Percentiles rank a stretch among this genome's conserved stretches.
phyloP scores from a whole-genome alignment of 257 asterid genomes.

The Leptodermis oblonga region DNA sequence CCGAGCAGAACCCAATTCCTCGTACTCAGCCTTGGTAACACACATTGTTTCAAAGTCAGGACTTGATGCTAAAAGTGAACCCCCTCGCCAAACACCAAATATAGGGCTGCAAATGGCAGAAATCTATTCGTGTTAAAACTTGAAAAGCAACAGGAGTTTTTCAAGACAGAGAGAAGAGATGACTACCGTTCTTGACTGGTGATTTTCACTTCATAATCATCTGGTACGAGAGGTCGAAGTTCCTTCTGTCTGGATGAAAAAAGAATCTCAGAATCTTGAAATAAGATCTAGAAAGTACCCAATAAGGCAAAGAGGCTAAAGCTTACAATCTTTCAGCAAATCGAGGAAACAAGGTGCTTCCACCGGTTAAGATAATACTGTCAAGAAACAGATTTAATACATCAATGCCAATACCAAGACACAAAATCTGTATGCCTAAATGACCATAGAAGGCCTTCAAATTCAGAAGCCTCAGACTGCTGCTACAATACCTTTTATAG shows the following conservation, averaged over 20 bases:
- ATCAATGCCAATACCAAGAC: slow-evolving; percentile 18
- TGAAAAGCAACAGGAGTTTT: slow-evolving; percentile 5
- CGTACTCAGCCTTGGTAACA: slow-evolving; percentile 90
- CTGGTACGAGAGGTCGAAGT: slow-evolving; percentile 93
- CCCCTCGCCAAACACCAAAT: slow-evolving; percentile 97
- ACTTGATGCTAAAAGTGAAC: slow-evolving; percentile 93
- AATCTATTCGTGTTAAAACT: slow-evolving; percentile 14
- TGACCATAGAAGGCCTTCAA: neutral
- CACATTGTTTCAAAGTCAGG: slow-evolving; percentile 97
- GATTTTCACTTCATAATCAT: slow-evolving; percentile 69
- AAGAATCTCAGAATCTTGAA: slow-evolving; percentile 8
- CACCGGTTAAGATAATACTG: slow-evolving; percentile 95
- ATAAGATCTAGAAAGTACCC: neutral
- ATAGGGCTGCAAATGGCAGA: slow-evolving; percentile 86
- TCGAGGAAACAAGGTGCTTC: slow-evolving; percentile 82
- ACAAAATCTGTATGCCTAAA: neutral
- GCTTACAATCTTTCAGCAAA: slow-evolving; percentile 95
- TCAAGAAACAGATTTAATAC: slow-evolving; percentile 18
- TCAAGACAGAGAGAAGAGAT: slow-evolving; percentile 22
- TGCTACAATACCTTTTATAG: slow-evolving; percentile 62
- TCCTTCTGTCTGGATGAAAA: slow-evolving; percentile 65
- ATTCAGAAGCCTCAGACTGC: neutral
- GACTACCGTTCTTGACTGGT: slow-evolving; percentile 83
- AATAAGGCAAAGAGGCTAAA: slow-evolving; percentile 8
- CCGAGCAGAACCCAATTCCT: slow-evolving; percentile 87